A percentile compares a stretch with the other conserved stretches of the same genome.
phyloP scores from a whole-genome alignment of 2,329 filamentous ascomycete species.

The Sporothrix schenckii region DNA sequence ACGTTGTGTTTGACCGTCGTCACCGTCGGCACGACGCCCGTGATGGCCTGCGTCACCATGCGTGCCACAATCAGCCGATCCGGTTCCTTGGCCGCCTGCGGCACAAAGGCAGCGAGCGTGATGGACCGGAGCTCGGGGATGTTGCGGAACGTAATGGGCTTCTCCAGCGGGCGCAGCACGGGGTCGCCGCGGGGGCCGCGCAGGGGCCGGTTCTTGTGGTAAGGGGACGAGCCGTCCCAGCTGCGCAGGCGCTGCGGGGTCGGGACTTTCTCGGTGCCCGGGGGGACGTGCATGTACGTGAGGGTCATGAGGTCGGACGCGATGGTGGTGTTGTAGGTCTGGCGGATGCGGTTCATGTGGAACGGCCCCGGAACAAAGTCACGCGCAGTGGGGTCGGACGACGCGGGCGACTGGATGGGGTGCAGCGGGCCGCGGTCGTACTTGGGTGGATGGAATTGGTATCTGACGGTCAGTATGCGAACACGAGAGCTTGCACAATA shows the following conservation, averaged over 20 bases:
- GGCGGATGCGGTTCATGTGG: constrained; percentile 79
- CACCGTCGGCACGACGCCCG: constrained; percentile 70
- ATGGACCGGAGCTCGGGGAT: constrained; percentile 80
- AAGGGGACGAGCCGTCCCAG: constrained; percentile 91
- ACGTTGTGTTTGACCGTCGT: constrained; percentile 73
- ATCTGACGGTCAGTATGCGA: constrained; percentile 57
- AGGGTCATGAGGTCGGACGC: constrained; percentile 86
- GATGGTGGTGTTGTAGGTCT: constrained; percentile 86
- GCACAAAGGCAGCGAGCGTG: constrained; percentile 76
- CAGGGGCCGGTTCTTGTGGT: constrained; percentile 87
- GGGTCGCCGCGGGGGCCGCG: constrained; percentile 84
- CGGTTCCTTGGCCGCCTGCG: constrained; percentile 69
- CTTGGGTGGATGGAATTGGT: constrained; percentile 91
- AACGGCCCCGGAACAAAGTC: constrained; percentile 91
- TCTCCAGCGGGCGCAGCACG: constrained; percentile 70
- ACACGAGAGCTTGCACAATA: not conserved
- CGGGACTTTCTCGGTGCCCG: constrained; percentile 63
- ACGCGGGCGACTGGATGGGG: constrained; percentile 84
- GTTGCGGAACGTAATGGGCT: constrained; percentile 77
- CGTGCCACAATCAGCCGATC: constrained; percentile 79
- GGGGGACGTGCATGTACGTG: constrained; percentile 82
- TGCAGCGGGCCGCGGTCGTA: constrained; percentile 93
- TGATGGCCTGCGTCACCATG: constrained; percentile 83
- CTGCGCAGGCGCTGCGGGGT: constrained; percentile 69
- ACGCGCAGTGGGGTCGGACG: constrained; percentile 84